Evolutionary conservation across 2,329 filamentous ascomycete genomes (phyloP).

Genomic region (Dendryphion nanum): DNA sequence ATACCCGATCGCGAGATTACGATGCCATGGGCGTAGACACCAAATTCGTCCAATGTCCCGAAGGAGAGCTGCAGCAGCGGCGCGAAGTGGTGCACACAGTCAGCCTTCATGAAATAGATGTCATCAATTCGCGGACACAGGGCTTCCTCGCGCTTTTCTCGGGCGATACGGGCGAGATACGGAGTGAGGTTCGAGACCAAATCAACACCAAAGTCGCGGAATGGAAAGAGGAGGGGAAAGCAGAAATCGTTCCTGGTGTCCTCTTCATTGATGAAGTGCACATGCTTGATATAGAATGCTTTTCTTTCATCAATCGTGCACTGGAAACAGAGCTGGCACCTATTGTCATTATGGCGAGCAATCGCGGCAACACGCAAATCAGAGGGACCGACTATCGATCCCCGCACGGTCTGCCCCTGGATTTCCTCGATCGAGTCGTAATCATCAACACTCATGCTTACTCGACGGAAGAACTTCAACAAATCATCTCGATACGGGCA

Average conservation of each 20-base stretch:
- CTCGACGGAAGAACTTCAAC: conserved; percentile 76
- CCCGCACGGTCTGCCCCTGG: conserved; percentile 89
- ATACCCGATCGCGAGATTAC: conserved; percentile 93
- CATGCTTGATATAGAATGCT: conserved; percentile 99
- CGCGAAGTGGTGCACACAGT: conserved; percentile 98
- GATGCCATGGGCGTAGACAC: conserved; percentile 98
- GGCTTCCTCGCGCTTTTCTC: conserved; percentile 97
- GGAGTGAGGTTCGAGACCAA: conserved; percentile 95
- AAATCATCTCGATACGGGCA: conserved; percentile 89
- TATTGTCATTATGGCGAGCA: conserved; percentile 99
- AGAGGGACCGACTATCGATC: conserved; percentile 90
- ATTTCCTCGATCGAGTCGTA: conserved; percentile 93
- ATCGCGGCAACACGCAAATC: conserved; percentile 87
- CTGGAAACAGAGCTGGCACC: conserved; percentile 92
- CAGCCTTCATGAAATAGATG: conserved; percentile 95
- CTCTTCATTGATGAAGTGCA: conserved; percentile 99
- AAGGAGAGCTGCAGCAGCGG: conserved; percentile 94
- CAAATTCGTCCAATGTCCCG: conserved; percentile 96
- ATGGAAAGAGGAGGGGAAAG: conserved; percentile 99
- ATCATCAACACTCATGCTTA: conserved; percentile 95
- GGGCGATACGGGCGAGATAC: conserved; percentile 95
- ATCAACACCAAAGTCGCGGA: conserved; percentile 99
- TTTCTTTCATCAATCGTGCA: conserved; percentile 96
- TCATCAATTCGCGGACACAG: conserved; percentile 99
- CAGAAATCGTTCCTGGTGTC: conserved; percentile 94